phyloP scores from a whole-genome alignment of 257 asterid species.

The Solanum bukasovii region DNA sequence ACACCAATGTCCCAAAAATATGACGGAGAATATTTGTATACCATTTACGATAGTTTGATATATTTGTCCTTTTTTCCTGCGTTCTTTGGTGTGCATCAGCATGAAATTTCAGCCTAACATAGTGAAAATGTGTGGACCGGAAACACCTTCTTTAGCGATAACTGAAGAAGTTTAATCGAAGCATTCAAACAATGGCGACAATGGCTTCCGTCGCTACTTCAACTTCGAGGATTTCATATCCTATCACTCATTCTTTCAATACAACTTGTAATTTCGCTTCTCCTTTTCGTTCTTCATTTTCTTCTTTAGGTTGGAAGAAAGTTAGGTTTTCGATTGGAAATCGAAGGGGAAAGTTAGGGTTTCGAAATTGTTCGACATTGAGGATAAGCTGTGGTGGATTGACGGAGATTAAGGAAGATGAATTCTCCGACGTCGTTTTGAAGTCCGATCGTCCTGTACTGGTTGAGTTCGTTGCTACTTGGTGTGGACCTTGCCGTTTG shows the following conservation, averaged over 20 bases:
- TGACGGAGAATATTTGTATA: no score
- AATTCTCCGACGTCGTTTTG: slow-evolving; percentile 60
- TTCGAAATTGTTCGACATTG: background rate
- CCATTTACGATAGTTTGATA: no score
- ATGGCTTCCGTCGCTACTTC: background rate
- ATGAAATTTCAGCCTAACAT: background rate
- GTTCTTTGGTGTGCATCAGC: background rate
- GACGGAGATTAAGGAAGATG: slow-evolving; percentile 38
- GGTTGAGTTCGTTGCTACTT: slow-evolving; percentile 77
- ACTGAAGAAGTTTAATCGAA: background rate
- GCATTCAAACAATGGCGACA: background rate
- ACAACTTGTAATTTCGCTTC: background rate
- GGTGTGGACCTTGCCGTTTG: slow-evolving; percentile 97
- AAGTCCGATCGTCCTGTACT: slow-evolving; percentile 74
- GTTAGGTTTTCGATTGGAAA: background rate
- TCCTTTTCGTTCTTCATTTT: background rate
- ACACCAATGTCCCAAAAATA: no score
- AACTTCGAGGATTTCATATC: background rate
- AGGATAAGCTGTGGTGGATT: slow-evolving; percentile 28
- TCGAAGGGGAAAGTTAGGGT: background rate
- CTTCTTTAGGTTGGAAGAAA: background rate
- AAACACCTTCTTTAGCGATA: background rate
- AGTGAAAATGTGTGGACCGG: background rate
- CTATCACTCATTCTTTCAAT: background rate
- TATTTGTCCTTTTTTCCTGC: no score